Percentiles rank a stretch among this genome's conserved stretches.
Evolutionary conservation across 2,329 filamentous ascomycete genomes (phyloP).

Genomic region (Talaromyces piceae): DNA sequence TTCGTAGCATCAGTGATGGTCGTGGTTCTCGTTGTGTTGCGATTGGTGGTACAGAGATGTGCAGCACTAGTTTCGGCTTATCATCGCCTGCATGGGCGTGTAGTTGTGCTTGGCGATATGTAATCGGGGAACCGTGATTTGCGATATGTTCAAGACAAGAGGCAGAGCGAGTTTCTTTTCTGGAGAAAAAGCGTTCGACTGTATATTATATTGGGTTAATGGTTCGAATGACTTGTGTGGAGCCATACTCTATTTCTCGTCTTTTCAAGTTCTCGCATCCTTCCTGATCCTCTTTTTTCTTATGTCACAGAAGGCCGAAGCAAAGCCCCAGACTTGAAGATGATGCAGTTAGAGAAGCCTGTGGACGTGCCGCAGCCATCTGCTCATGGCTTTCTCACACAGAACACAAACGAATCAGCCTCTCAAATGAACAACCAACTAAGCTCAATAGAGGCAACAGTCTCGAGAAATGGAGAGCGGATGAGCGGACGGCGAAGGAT

Average conservation of each 20-base stretch:
- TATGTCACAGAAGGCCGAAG: background rate
- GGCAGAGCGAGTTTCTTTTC: background rate
- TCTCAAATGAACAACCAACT: background rate
- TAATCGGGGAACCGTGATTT: background rate
- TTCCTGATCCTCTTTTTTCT: background rate
- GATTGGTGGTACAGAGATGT: background rate
- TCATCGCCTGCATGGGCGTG: background rate
- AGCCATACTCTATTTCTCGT: background rate
- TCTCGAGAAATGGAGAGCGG: background rate
- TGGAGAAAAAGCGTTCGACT: background rate
- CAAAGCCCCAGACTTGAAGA: background rate
- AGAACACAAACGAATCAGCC: background rate
- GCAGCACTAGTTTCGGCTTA: background rate
- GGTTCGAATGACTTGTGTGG: background rate
- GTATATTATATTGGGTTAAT: background rate
- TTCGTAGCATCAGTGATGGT: background rate
- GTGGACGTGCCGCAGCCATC: background rate
- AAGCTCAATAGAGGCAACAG: background rate
- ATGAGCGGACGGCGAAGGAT: slow-evolving; percentile 50
- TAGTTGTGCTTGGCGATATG: background rate
- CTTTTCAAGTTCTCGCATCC: background rate
- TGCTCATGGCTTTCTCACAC: background rate
- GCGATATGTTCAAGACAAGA: background rate
- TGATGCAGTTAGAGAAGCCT: background rate
- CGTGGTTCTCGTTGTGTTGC: background rate